Percentiles rank a stretch among this genome's conserved stretches.
These are phyloP conservation scores for Clitopilus passeckerianus DNA, from an alignment of 768 basidiomycete genomes.

Conservation along the genomic window DNA sequence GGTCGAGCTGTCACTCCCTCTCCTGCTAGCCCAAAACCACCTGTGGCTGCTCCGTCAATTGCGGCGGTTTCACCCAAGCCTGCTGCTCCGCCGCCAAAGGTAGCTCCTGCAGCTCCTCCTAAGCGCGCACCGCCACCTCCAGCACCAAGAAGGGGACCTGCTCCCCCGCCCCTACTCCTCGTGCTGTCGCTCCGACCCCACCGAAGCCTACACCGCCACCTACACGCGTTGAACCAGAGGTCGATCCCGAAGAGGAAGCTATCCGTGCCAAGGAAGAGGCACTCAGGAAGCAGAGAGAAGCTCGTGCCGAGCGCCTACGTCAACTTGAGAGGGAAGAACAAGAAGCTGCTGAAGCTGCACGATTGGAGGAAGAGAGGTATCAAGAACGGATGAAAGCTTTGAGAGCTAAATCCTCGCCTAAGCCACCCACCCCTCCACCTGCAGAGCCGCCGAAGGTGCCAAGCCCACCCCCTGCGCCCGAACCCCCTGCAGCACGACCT, in stretches of 20 bases:
- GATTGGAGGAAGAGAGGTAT: slow-evolving; percentile 33
- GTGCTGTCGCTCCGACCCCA: slow-evolving; percentile 11
- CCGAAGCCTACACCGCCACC: slow-evolving; percentile 18
- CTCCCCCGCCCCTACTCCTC: slow-evolving; percentile 15
- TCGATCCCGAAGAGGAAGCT: slow-evolving; percentile 76
- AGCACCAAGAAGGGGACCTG: slow-evolving; percentile 19
- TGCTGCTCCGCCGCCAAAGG: slow-evolving; percentile 25
- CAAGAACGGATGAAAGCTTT: slow-evolving; percentile 30
- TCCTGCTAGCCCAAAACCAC: slow-evolving; percentile 18
- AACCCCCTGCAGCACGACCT: slow-evolving; percentile 22
- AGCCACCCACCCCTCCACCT: slow-evolving; percentile 25
- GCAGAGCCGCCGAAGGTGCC: slow-evolving; percentile 13
- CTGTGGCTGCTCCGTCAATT: slow-evolving; percentile 11
- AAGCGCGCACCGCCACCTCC: slow-evolving; percentile 35
- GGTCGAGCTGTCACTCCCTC: slow-evolving; percentile 26
- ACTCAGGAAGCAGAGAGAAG: slow-evolving; percentile 68
- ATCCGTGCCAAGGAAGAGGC: slow-evolving; percentile 67
- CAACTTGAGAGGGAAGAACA: slow-evolving; percentile 49
- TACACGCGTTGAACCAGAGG: slow-evolving; percentile 31
- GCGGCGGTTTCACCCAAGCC: slow-evolving; percentile 38
- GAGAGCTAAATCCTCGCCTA: slow-evolving; percentile 28
- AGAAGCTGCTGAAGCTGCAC: slow-evolving; percentile 32
- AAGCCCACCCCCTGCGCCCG: slow-evolving; percentile 24
- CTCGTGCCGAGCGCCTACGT: slow-evolving; percentile 63
- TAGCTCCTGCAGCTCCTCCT: slow-evolving; percentile 22